A percentile compares a stretch with the other conserved stretches of the same genome.
Evolutionary conservation across 2,329 filamentous ascomycete species (phyloP).

Genomic region (Juglanconis oblonga): DNA sequence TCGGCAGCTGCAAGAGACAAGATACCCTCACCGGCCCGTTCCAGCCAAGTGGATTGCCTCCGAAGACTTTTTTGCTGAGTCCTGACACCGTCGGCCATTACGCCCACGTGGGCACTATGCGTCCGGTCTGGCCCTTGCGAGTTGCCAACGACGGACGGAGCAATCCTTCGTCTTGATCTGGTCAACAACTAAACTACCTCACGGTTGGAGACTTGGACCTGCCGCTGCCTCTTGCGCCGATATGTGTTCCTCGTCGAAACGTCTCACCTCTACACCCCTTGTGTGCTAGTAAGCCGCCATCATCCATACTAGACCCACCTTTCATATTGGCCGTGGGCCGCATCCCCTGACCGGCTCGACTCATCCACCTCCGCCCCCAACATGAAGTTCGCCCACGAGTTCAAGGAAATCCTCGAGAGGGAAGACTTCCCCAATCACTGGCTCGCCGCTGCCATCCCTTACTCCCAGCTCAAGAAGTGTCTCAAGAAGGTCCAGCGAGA

Average conservation of each 20-base stretch:
- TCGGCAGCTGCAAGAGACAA: background rate
- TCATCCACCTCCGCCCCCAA: constrained; percentile 5
- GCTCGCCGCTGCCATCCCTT: constrained; percentile 75
- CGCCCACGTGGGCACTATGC: too few species aligned
- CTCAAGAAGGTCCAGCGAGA: constrained; percentile 77
- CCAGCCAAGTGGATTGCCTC: background rate
- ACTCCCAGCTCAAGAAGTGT: constrained; percentile 83
- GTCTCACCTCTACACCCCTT: background rate
- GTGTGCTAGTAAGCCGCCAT: background rate
- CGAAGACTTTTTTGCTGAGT: background rate
- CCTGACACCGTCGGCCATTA: background rate
- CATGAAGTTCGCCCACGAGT: constrained; percentile 88
- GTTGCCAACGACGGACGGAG: too few species aligned
- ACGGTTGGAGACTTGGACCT: background rate
- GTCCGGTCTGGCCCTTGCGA: too few species aligned
- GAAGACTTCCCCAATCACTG: constrained; percentile 73
- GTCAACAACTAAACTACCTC: background rate
- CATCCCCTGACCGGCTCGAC: background rate
- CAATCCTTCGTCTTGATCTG: background rate
- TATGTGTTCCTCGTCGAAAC: background rate
- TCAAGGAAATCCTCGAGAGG: constrained; percentile 64
- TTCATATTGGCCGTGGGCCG: background rate
- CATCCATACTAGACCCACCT: background rate
- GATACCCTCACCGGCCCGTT: background rate
- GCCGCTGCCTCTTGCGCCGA: background rate